A percentile compares a stretch with the other conserved stretches of the same genome.
These are phyloP conservation scores for Backusella australiensis DNA, from an alignment of 192 early-diverging fungal species.

Conservation along the genomic window DNA sequence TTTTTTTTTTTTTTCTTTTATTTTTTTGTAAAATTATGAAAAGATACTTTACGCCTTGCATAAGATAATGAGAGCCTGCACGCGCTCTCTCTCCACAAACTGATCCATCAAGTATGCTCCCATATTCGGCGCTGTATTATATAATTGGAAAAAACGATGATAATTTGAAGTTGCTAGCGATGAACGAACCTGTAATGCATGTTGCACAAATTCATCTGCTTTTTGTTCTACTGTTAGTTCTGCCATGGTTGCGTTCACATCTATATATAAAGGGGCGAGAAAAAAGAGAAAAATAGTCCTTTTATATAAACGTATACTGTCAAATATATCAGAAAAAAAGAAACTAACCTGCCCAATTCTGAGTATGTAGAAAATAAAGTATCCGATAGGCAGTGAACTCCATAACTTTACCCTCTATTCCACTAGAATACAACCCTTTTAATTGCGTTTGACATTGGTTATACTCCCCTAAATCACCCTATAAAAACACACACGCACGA, in stretches of 20 bases:
- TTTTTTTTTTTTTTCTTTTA: no score
- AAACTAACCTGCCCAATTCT: constrained; percentile 73
- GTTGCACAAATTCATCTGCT: constrained; percentile 58
- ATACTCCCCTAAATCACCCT: constrained; percentile 94
- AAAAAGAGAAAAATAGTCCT: background rate
- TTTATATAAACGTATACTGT: background rate
- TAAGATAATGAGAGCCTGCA: constrained; percentile 71
- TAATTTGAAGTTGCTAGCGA: constrained; percentile 84
- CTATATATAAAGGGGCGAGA: constrained; percentile 36
- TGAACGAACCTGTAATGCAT: constrained; percentile 84
- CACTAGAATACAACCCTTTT: constrained; percentile 78
- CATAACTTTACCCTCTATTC: constrained; percentile 70
- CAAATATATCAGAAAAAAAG: background rate
- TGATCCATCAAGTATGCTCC: constrained; percentile 89
- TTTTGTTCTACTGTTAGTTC: constrained; percentile 71
- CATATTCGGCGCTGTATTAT: constrained; percentile 80
- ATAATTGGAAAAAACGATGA: constrained; percentile 80
- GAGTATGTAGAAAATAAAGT: constrained; percentile 85
- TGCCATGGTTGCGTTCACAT: constrained; percentile 77
- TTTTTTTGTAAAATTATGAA: background rate
- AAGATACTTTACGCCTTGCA: constrained; percentile 65
- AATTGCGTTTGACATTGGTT: constrained; percentile 98
- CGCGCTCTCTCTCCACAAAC: constrained; percentile 85
- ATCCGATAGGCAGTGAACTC: constrained; percentile 96
- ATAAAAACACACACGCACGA: background rate